Evolutionary conservation across 129 eudicot genomes (phyloP).

Genomic region (Sambucus nigra): DNA sequence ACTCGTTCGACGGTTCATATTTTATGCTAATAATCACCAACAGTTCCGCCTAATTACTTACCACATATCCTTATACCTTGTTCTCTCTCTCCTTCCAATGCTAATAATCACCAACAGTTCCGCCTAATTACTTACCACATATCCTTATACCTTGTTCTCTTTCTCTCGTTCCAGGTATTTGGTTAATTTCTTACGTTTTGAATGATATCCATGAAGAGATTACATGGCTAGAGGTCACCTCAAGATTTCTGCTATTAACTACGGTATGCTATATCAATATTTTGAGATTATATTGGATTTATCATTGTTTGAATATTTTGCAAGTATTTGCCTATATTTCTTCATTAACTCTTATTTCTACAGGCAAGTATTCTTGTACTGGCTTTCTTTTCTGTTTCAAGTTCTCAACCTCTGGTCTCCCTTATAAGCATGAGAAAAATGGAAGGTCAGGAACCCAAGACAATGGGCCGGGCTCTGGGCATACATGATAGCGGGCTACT

Average conservation of each 20-base stretch:
- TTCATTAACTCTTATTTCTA: constrained; percentile 1
- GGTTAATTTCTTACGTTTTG: constrained; percentile 64
- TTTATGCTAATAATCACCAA: not conserved
- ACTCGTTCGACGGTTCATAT: no score
- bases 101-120: not conserved
- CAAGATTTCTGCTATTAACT: constrained; percentile 56
- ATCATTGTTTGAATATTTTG: not conserved
- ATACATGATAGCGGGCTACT: constrained; percentile 60
- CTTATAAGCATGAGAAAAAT: constrained; percentile 71
- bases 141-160: constrained; percentile 11
- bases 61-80: constrained; percentile 4
- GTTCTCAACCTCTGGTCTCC: constrained; percentile 78
- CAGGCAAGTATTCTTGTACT: constrained; percentile 68
- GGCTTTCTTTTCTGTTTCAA: constrained; percentile 77
- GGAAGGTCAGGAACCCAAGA: constrained; percentile 29
- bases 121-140: not conserved
- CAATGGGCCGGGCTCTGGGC: constrained; percentile 83
- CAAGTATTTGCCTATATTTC: constrained; percentile 7
- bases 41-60: not conserved
- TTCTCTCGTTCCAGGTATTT: constrained; percentile 34
- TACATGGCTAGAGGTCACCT: constrained; percentile 58
- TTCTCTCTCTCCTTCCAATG: constrained; percentile 15
- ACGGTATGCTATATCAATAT: constrained; percentile 31
- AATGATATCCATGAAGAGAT: constrained; percentile 72
- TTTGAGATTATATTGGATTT: not conserved